phyloP scores from a whole-genome alignment of 305 asterid genomes.

The Caryopteris hybrid region DNA sequence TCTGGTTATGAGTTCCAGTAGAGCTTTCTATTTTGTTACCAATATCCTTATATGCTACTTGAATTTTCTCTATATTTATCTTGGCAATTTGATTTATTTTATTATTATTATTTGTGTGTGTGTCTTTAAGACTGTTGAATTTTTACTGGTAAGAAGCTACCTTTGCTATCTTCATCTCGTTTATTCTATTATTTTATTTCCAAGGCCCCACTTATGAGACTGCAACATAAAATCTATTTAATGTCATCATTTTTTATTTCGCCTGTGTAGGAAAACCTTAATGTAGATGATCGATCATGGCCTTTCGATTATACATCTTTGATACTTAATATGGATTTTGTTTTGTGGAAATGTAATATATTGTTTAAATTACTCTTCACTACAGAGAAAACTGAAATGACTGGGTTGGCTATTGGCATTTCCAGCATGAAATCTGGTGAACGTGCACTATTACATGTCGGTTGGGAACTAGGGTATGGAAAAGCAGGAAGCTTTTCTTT shows the following conservation, averaged over 20 bases:
- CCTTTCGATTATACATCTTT: neutral
- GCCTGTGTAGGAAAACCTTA: neutral
- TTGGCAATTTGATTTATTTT: too few relatives aligned
- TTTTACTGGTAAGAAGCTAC: neutral
- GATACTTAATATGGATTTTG: neutral
- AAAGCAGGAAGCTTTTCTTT: slow-evolving; percentile 95
- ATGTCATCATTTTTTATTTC: neutral
- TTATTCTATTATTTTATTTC: neutral
- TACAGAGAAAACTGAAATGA: slow-evolving; percentile 85
- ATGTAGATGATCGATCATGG: neutral
- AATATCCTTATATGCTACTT: neutral
- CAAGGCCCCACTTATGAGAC: slow-evolving; percentile 4
- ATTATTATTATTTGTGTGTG: too few relatives aligned
- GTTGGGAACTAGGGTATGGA: slow-evolving; percentile 96
- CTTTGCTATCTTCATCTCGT: neutral
- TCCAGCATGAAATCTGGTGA: slow-evolving; percentile 90
- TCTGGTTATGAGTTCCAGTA: too few relatives aligned
- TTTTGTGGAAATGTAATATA: slow-evolving; percentile 9
- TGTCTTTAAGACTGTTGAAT: neutral
- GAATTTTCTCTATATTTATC: neutral
- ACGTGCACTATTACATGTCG: slow-evolving; percentile 75
- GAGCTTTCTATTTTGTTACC: too few relatives aligned
- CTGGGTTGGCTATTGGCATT: slow-evolving; percentile 83
- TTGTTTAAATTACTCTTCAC: slow-evolving; percentile 17
- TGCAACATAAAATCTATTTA: neutral